Base-by-base conservation (phyloP, 192 early-diverging fungal species). In the Coemansia sp. region DNA sequence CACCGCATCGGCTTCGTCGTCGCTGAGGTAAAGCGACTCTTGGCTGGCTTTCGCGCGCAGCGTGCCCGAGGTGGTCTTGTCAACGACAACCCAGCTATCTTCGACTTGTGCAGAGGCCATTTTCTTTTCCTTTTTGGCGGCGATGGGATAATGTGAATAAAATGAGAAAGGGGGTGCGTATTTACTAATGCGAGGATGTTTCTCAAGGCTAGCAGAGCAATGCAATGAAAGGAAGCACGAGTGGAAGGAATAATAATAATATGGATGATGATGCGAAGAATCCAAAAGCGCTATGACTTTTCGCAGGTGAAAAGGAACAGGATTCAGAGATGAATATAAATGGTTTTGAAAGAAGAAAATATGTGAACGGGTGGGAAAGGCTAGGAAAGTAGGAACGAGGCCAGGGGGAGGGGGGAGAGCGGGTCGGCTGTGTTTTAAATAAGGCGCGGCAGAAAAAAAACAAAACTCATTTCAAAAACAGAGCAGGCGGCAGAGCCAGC, bases 51-150 rank as follows among this genome's bases (percentile, higher is more conserved):
- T 81, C 23, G 78, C 69, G 8, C 73, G 78, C 59, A 81, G 40
- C 35, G 65, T 61, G 5, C 78, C 73, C 34, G 54, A 62, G 4
- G 78, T 58, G 4, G 78, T 72, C 78, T 81, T 81, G 66, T 81
- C 78, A 4, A 81, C 78, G 9, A 81, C 78, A n/a, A 81, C 69
- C 78, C 78, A 81, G 78, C 78, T 75, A 36, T 81, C 78, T 59
- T 80, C 76, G 57, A 68, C 72, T 33, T 63, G 55, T 57, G 55
- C 55, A 57, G 55, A 36, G 32, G 55, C 55, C 55, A 57, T 57
- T 10, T 9, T 17, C 6, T 55, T 6, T 57, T 57, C 6, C 3
- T 34, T 57, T 34, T 33, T 7, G 34, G 19, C 9, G 42, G 33
- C 22, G 49, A 25, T 9, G 49, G 17, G 55, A 36, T 6, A 36